A percentile compares a stretch with the other conserved stretches of the same genome.
Conservation (phyloP, 371 early-diverging fungal species). For the Sporodiniella umbellata region DNA sequence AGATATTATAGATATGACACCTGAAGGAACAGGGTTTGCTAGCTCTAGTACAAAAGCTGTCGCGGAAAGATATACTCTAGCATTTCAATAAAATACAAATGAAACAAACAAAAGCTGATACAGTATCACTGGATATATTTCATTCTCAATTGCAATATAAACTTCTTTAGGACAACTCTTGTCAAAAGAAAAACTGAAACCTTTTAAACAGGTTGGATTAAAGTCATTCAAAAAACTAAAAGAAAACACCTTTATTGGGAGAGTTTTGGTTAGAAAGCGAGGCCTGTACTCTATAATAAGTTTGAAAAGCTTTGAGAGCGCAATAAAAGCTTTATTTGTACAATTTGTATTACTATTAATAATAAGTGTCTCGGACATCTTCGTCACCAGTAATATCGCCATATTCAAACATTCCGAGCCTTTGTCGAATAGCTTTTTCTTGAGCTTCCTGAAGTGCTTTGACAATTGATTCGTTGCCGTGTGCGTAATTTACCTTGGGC, state of each 20-base stretch:
- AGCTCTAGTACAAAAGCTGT: conserved; percentile 77
- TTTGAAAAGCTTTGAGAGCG: too few species aligned
- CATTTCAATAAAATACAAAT: conserved; percentile 61
- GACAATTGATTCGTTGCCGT: conserved; percentile 53
- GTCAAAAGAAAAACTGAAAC: too few species aligned
- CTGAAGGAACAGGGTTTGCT: conserved; percentile 88
- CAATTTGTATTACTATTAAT: conserved; percentile 6
- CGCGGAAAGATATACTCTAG: conserved; percentile 70
- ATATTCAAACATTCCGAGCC: conserved; percentile 84
- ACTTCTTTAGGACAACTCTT: too few species aligned
- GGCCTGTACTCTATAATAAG: too few species aligned
- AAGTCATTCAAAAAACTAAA: too few species aligned
- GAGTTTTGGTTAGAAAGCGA: too few species aligned
- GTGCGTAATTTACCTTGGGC: conserved; percentile 52
- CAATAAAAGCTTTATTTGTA: too few species aligned
- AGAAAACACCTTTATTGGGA: too few species aligned
- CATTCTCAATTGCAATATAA: too few species aligned
- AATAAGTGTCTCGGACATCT: conserved; percentile 32
- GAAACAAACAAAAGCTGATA: background rate
- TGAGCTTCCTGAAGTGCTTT: conserved; percentile 40
- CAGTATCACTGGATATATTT: too few species aligned
- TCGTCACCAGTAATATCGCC: conserved; percentile 87
- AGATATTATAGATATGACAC: conserved; percentile 72
- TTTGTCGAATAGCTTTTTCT: conserved; percentile 49
- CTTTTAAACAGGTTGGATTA: too few species aligned